Evolutionary conservation across 2,329 filamentous ascomycete species (phyloP), one percentile per base, ranked within the genome.

Genomic region (Colletotrichum navitas): DNA sequence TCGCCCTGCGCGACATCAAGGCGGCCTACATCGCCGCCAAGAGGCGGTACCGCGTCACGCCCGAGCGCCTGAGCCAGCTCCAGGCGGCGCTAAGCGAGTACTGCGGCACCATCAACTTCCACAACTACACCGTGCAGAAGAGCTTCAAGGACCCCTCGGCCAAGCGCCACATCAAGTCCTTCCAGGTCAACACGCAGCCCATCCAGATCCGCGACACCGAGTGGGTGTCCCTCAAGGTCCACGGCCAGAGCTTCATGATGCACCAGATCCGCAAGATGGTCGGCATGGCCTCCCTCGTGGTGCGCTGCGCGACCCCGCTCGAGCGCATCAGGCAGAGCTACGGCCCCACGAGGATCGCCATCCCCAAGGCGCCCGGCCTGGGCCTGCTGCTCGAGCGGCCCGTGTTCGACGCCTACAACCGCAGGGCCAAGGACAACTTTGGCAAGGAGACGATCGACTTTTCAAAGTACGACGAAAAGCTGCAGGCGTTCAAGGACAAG

Each of bases 191-290:
- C 80, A 84, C 85, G 3, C 85, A 88, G 63, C 94, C 94, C 0
- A 92, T 97, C 77, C 90, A 94, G 78, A 97, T 97, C 81, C 90
- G 94, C 80, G 91, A 95, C 78, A 98, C 94, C 1, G 93, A 99
- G 84, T 99, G 96, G 96, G 86, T 99, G 5, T 96, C 93, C 54
- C 86, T 98, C 75, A 97, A 97, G 80, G 95, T 99, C 32, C 96
- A 99, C 81, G 96, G 96, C 0, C 96, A 99, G 82, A 95, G 92
- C 78, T 99, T 99, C 87, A 99, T 99, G 96, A 99, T 99, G 96
- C 96, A 99, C 82, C 96, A 99, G 84, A 99, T 99, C 81, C 92
- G 96, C 78, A 99, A 98, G 83, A 98, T 99, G 96, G 94, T 99
- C 21, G 94, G 93, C 68, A 94, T 99, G 92, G 94, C 91, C 11